These are phyloP conservation scores for Aurantiochytrium sp. DNA, from an alignment of 108 stramenopile genomes.

Conservation along the genomic window DNA sequence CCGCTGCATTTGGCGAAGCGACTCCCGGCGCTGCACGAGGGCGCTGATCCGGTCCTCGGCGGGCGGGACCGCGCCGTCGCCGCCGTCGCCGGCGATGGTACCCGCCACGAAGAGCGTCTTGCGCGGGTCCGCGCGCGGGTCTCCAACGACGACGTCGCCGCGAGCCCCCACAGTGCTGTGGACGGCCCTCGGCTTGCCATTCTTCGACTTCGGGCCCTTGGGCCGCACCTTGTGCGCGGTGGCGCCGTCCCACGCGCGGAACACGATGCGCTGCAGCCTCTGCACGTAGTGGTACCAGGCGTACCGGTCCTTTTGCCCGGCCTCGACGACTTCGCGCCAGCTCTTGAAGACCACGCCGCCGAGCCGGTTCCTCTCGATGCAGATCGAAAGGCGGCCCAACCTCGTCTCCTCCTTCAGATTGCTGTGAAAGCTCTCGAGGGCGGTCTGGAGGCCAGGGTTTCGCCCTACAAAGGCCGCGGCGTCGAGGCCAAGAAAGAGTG, in stretches of 20 bases:
- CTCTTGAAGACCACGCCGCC: background rate
- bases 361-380: background rate
- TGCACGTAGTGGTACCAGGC: background rate
- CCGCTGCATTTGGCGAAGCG: background rate
- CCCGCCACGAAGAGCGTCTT: no score
- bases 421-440: background rate
- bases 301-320: conserved; percentile 11
- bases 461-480: background rate
- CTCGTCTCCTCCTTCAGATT: background rate
- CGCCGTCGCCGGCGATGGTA: no score
- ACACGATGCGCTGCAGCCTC: background rate
- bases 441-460: background rate
- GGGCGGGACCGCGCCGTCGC: no score
- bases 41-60: no score
- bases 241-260: background rate
- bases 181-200: no score
- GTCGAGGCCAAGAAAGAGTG: background rate
- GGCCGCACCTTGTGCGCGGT: background rate
- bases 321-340: background rate
- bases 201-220: no score
- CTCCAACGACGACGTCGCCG: no score
- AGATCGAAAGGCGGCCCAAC: background rate
- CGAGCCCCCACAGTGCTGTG: no score
- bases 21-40: background rate
- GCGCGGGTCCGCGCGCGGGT: no score